Conservation (phyloP, 2,329 filamentous ascomycete species). For the Diaporthe amygdali region DNA sequence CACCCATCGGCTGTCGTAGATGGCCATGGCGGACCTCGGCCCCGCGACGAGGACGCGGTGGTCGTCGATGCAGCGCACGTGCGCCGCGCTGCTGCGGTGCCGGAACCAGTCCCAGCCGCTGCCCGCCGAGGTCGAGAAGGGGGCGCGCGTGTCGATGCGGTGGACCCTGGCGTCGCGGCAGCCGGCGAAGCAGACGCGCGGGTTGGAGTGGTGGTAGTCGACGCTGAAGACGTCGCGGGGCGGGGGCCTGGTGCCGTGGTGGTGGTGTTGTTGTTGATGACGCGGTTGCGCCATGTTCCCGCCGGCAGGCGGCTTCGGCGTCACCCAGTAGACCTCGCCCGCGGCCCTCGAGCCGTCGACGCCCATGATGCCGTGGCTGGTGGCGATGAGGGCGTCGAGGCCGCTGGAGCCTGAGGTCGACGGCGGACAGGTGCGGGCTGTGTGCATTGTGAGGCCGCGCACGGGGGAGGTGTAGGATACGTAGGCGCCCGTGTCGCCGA, state of each 20-base stretch:
- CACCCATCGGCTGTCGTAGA: constrained; percentile 59
- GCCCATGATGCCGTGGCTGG: constrained; percentile 50
- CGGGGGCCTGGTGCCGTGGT: background rate
- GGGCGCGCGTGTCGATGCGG: constrained; percentile 50
- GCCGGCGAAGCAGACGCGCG: constrained; percentile 55
- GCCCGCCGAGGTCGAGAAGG: constrained; percentile 32
- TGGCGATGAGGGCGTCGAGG: constrained; percentile 53
- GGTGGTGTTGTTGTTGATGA: background rate
- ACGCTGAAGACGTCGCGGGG: constrained; percentile 52
- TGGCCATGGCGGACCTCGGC: constrained; percentile 51
- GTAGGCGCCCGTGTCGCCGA: constrained; percentile 39
- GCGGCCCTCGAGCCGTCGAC: constrained; percentile 36
- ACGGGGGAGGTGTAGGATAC: constrained; percentile 22
- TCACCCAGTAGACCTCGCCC: constrained; percentile 38
- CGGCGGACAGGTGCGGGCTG: constrained; percentile 46
- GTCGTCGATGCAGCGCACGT: constrained; percentile 53
- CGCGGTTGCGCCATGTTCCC: background rate
- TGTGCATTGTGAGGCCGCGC: constrained; percentile 26
- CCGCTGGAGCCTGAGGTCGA: constrained; percentile 44
- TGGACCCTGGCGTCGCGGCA: constrained; percentile 53
- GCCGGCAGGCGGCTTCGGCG: background rate
- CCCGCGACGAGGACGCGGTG: constrained; percentile 60
- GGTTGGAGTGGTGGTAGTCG: constrained; percentile 50
- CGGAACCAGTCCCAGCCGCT: constrained; percentile 31
- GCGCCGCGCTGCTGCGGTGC: constrained; percentile 50